These are phyloP conservation scores for Polytrichum formosum DNA, from an alignment of 225 moss, liverwort and hornwort genomes.

Conservation along the genomic window DNA sequence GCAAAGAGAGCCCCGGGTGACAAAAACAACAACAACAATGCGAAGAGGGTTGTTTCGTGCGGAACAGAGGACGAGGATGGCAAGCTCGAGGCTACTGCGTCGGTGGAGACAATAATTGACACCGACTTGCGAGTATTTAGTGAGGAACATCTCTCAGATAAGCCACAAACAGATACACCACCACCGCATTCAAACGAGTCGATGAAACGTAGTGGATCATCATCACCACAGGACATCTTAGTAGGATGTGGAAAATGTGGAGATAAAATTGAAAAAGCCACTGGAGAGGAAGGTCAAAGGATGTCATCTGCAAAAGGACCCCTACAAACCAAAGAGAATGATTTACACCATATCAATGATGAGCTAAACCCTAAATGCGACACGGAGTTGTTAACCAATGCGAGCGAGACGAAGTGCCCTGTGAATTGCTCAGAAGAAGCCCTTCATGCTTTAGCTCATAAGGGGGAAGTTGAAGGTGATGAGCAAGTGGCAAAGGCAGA, in stretches of 20 bases:
- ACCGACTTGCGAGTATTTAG: conserved; percentile 13
- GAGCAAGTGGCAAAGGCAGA: not conserved
- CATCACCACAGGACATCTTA: not conserved
- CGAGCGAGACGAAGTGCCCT: not conserved
- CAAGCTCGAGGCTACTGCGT: conserved; percentile 4
- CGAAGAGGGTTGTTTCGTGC: not conserved
- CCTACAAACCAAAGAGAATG: not conserved
- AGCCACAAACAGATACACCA: not conserved
- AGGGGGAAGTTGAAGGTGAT: not conserved
- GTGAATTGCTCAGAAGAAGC: not conserved
- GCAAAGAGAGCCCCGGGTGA: no score
- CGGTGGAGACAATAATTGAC: conserved; percentile 9
- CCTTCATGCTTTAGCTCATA: not conserved
- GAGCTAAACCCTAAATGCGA: not conserved
- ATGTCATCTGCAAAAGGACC: not conserved
- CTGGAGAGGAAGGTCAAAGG: not conserved
- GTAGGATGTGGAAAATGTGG: not conserved
- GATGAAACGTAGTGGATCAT: not conserved
- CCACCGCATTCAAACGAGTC: not conserved
- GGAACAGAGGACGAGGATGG: conserved; percentile 8
- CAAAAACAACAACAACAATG: not conserved
- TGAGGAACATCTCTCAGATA: not conserved
- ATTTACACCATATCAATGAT: not conserved
- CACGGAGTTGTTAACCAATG: not conserved
- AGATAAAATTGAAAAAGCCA: not conserved